Evolutionary conservation across 192 early-diverging fungal species (phyloP).

Genomic region (Coemansia reversa): DNA sequence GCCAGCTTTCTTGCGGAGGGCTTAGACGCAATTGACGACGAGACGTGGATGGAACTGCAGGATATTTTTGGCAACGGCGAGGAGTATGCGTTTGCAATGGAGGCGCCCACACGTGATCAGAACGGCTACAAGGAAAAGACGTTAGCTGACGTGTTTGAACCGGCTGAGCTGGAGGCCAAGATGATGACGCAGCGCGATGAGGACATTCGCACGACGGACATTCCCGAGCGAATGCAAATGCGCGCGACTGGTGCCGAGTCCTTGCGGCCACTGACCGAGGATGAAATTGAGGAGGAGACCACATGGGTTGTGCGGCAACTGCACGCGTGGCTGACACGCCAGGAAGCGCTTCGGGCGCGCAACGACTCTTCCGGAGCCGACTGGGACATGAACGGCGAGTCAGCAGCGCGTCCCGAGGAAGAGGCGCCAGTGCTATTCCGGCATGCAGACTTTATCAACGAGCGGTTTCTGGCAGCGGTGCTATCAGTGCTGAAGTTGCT

Average conservation of each 20-base stretch:
- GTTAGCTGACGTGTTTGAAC: slow-evolving; percentile 65
- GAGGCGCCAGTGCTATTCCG: slow-evolving; percentile 21
- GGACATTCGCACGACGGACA: slow-evolving; percentile 77
- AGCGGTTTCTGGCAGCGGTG: slow-evolving; percentile 53
- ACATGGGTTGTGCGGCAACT: slow-evolving; percentile 58
- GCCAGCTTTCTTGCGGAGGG: slow-evolving; percentile 46
- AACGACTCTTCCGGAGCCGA: background rate
- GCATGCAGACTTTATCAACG: slow-evolving; percentile 47
- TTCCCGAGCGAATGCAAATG: slow-evolving; percentile 93
- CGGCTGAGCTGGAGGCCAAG: slow-evolving; percentile 79
- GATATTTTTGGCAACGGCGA: slow-evolving; percentile 91
- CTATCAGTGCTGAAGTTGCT: slow-evolving; percentile 68
- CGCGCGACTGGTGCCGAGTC: slow-evolving; percentile 42
- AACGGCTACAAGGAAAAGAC: slow-evolving; percentile 42
- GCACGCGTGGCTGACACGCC: slow-evolving; percentile 33
- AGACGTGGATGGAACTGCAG: slow-evolving; percentile 74
- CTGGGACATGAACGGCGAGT: background rate
- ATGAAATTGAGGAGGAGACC: slow-evolving; percentile 66
- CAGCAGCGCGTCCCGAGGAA: background rate
- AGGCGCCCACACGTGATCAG: slow-evolving; percentile 15
- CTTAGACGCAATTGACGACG: slow-evolving; percentile 53
- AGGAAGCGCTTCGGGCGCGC: slow-evolving; percentile 1
- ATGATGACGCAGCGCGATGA: slow-evolving; percentile 94
- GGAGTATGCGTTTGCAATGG: slow-evolving; percentile 75
- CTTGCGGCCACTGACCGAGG: slow-evolving; percentile 53